Base-by-base conservation (phyloP, 2,329 filamentous ascomycete genomes). In the Talaromyces rugulosus region DNA sequence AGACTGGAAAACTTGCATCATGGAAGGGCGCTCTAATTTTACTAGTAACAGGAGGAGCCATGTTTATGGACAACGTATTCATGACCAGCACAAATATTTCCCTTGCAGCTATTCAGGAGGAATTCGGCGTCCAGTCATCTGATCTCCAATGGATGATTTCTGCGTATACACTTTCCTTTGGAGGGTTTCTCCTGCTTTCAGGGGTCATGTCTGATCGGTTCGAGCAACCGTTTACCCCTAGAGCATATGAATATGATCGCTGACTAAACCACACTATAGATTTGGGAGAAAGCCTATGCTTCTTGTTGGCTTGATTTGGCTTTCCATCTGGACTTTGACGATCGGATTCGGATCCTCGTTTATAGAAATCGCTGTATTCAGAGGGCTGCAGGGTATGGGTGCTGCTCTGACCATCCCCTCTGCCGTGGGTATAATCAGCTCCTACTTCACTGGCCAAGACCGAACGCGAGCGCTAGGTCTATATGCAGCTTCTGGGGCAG, bases 331-430 rank as follows among this genome's bases (percentile, higher is more conserved):
- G 74, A 76, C 74, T 0, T 47, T 76, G 27, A 72, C 70, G 5
- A 74, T 74, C 53, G 74, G 75, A 11, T 76, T 81, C 47, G 74
- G 78, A 0, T 71, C 72, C 7, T 78, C 77, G 0, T 81, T 81
- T 31, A 75, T 78, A 53, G 67, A 71, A 55, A 67, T 73, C n/a
- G 69, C 71, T 1, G 63, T 73, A 5, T 73, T 73, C 34, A 76
- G 80, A n/a, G 80, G 79, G 0, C 68, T 82, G 0, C 79, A 81
- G 53, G 80, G 80, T 1, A 72, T 81, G 9, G 79, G 78, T 0
- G 72, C 79, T 1, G 78, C 80, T 5, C 75, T 82, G 74, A 80
- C 79, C 2, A 72, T 82, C 0, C 80, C 80, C 1, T 78, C 80
- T 0, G 77, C 78, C 0, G 79, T 82, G 53, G 75, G 78, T 1